Base-by-base conservation (phyloP, 2,329 filamentous ascomycete genomes). In the Fusarium decemcellulare region DNA sequence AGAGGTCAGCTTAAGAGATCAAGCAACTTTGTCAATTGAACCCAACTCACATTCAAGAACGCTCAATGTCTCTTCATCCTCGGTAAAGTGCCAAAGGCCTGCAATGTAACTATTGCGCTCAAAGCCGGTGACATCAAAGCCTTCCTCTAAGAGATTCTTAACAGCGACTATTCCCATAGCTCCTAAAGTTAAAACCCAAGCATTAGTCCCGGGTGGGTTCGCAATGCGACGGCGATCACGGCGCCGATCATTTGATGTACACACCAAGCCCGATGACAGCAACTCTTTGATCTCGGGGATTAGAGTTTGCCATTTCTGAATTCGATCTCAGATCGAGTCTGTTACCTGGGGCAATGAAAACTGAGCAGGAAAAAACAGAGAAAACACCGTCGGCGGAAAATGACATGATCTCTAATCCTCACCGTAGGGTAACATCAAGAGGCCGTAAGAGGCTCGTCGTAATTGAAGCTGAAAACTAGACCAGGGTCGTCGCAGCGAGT, bases 71-170 rank as follows among this genome's bases (percentile, higher is more conserved):
- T 77, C 72, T 55, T 78, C 61, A 23, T 80, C 72, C 5, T 76
- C 73, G 11, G 76, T 81, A 61, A 78, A 83, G 16, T 79, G 76
- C 82, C 83, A 85, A 1, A 85, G 69, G 0, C 83, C 83, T 10
- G 83, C 83, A 16, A 83, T 70, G 58, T 78, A 79, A 46, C 71
- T 61, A 57, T 80, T 81, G 30, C 78, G 74, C 50, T 85, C 84
- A 47, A 84, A 85, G 3, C 79, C 83, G 2, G 78, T 76, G 6
- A 79, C 82, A 10, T 83, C 71, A 54, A 84, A 85, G 9, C 82
- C 81, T 71, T 83, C 81, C 59, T 85, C 82, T 3, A 78, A 68
- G 16, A 85, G 65, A 39, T 81, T 81, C 72, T 85, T 85, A 53
- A 83, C 72, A 7, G 80, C 73, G 8, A 80, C 78, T 18, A 82